These are phyloP conservation scores for Pseudonitzschia multistriata DNA, from an alignment of 108 stramenopile species.

Conservation along the genomic window DNA sequence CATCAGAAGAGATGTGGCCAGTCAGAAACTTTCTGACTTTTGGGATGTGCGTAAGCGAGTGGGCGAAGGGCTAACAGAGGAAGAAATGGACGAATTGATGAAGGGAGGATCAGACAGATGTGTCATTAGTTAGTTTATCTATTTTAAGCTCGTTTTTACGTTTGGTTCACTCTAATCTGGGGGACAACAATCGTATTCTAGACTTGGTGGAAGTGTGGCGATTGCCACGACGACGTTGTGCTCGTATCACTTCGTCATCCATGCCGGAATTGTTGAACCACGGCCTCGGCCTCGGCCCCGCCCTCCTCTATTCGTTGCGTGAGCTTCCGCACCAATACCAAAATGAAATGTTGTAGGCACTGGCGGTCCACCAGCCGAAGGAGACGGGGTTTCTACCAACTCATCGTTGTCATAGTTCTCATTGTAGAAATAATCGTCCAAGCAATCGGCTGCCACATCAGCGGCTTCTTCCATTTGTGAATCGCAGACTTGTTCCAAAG, in stretches of 20 bases:
- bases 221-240: too few relatives aligned
- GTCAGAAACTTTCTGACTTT: constrained; percentile 74
- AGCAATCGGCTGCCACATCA: constrained; percentile 24
- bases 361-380: constrained; percentile 6
- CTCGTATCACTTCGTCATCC: constrained; percentile 30
- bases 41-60: constrained; percentile 70
- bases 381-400: neutral
- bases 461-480: constrained; percentile 11
- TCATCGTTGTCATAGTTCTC: constrained; percentile 14
- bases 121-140: constrained; percentile 56
- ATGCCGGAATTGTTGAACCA: constrained; percentile 32
- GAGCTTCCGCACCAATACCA: neutral
- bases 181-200: too few relatives aligned
- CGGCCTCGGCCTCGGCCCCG: constrained; percentile 37
- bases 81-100: constrained; percentile 80
- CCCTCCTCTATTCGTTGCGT: neutral
- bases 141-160: neutral
- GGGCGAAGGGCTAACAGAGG: constrained; percentile 79
- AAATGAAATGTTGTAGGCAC: neutral
- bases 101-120: constrained; percentile 69
- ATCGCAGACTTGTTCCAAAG: constrained; percentile 26
- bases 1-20: constrained; percentile 79
- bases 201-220: too few relatives aligned
- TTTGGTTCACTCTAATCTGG: too few relatives aligned
- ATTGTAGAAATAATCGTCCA: constrained; percentile 28